These are phyloP conservation scores for Sarcocystis neurona DNA, from an alignment of 169 alveolate genomes.

Conservation along the genomic window DNA sequence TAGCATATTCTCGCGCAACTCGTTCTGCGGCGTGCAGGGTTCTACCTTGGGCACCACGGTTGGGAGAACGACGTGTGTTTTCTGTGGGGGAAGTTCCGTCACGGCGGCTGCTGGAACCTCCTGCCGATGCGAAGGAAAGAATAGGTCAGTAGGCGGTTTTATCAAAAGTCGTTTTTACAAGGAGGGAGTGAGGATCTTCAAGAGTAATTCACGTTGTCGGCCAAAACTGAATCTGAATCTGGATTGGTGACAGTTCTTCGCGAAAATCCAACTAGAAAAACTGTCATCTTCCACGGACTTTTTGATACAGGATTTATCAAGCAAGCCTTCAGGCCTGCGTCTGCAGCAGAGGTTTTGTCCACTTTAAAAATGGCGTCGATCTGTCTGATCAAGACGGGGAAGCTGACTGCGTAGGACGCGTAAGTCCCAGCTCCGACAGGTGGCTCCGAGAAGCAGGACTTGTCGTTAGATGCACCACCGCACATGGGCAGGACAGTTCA, in stretches of 20 bases:
- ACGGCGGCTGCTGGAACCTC: constrained; percentile 71
- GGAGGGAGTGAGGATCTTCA: too few species aligned
- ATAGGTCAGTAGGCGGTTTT: too few species aligned
- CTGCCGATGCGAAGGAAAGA: constrained; percentile 75
- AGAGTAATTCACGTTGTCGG: too few species aligned
- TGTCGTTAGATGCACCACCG: too few species aligned
- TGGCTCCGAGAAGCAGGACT: too few species aligned
- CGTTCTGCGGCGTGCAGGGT: not conserved
- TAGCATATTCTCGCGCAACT: too few species aligned
- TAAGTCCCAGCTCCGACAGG: not conserved
- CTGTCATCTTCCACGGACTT: too few species aligned
- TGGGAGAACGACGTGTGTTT: constrained; percentile 72
- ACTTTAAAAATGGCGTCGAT: constrained; percentile 42
- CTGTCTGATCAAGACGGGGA: constrained; percentile 30
- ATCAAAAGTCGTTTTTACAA: too few species aligned
- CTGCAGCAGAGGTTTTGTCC: constrained; percentile 68
- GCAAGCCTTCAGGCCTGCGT: constrained; percentile 71
- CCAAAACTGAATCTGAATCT: too few species aligned
- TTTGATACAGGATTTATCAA: constrained; percentile 58
- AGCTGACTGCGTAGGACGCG: not conserved
- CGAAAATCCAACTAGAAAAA: too few species aligned
- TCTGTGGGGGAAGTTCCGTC: constrained; percentile 74
- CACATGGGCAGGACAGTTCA: too few species aligned
- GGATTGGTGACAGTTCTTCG: too few species aligned
- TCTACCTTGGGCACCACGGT: not conserved